Evolutionary conservation across 169 alveolate species (phyloP), one percentile per base, ranked within the genome.

Genomic region (Eimeria acervulina): DNA sequence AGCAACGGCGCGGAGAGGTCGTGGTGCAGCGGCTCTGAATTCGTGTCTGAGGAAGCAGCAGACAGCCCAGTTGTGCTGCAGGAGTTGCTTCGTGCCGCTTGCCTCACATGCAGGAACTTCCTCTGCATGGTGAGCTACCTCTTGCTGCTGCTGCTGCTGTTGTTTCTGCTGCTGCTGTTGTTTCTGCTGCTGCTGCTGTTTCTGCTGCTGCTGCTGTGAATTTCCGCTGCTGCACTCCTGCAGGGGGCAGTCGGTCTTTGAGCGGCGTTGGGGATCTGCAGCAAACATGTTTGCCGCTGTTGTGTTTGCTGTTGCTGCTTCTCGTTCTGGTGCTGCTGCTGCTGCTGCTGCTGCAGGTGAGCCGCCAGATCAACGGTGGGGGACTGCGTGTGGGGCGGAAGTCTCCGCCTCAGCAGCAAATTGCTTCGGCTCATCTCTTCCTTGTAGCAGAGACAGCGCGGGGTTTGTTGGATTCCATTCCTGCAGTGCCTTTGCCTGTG

Each of bases 31-130:
- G 90, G 66, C 33, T 36, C 90, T 19, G 55, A 81, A 23, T 81
- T 81, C 26, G 68, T 92, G 17, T 55, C 95, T 44, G 68, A 6
- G 21, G 95, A 74, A 33, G 70, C 95, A n/a, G 95, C 95, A 28
- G 91, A 76, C 47, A 74, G 91, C 31, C 91, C 95, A 40, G 76
- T 92, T 19, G 95, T 92, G 33, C 78, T 55, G 21, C 42, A 31
- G 78, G 95, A 92, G 70, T 31, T 68, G 70, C 95, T 92, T 72
- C 90, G 95, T 40, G 91, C 90, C 1, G 90, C 90, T 0, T 81
- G 72, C 47, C 40, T 44, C 17, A 47, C 72, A 0, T 81, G 66
- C 44, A 81, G 90, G 31, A 81, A 47, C 90, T 81, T 81, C 31
- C 70, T 81, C 33, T 81, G 90, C 44, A 81, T 81, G 90, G 90